phyloP scores from a whole-genome alignment of 176 grass and related monocot species.

The Panicum miliaceum region DNA sequence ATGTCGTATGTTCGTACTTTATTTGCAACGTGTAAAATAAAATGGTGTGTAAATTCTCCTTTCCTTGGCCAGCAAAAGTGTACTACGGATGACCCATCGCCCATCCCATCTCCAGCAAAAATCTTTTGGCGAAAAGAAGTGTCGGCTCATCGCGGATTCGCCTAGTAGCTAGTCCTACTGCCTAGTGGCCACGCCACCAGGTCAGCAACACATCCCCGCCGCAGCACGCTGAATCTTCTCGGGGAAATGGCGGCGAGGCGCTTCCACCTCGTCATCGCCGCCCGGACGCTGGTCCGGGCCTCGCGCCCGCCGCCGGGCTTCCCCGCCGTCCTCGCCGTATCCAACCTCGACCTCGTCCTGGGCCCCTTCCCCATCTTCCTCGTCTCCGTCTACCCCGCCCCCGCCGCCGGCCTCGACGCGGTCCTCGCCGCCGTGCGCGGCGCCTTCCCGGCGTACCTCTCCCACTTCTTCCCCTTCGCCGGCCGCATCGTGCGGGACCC shows the following conservation, averaged over 20 bases:
- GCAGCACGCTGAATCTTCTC: neutral
- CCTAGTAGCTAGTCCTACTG: too few relatives aligned
- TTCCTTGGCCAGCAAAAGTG: too few relatives aligned
- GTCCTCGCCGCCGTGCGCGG: conserved; percentile 39
- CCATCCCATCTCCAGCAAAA: too few relatives aligned
- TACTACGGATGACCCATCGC: too few relatives aligned
- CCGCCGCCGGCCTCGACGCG: conserved; percentile 29
- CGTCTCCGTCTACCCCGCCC: conserved; percentile 43
- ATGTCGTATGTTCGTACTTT: too few relatives aligned
- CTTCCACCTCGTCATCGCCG: conserved; percentile 40
- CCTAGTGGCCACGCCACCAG: neutral
- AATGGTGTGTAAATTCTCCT: too few relatives aligned
- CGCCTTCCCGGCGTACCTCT: conserved; percentile 54
- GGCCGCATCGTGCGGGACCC: conserved; percentile 44
- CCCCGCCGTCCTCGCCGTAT: conserved; percentile 49
- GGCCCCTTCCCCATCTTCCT: conserved; percentile 52
- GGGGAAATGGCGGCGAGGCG: conserved; percentile 20
- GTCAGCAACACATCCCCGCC: neutral
- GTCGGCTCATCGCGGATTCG: too few relatives aligned
- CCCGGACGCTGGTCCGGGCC: conserved; percentile 45
- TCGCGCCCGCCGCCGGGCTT: conserved; percentile 40
- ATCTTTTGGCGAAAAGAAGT: too few relatives aligned
- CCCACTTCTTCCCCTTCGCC: conserved; percentile 58
- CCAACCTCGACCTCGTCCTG: conserved; percentile 71
- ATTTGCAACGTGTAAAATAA: too few relatives aligned